Percentiles rank a stretch among this genome's conserved stretches.
Evolutionary conservation across 441 rosid genomes (phyloP).

Genomic region (Brassica hybrid): DNA sequence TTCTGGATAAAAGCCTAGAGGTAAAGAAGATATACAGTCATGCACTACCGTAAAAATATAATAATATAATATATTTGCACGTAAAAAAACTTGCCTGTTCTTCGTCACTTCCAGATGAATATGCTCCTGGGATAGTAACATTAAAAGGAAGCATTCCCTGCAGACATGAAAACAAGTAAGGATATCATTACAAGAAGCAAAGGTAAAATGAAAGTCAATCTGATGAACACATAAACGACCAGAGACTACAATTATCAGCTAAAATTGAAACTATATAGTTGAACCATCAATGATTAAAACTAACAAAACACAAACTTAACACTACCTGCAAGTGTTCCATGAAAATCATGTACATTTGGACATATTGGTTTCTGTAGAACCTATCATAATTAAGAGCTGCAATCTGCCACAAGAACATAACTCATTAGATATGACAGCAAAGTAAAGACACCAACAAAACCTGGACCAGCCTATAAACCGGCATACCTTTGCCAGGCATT

Average conservation of each 20-base stretch:
- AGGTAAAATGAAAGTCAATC: constrained; percentile 1
- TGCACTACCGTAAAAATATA: not conserved
- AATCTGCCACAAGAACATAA: constrained; percentile 59
- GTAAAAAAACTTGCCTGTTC: constrained; percentile 72
- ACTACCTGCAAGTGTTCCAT: constrained; percentile 80
- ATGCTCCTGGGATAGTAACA: constrained; percentile 86
- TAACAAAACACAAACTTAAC: not conserved
- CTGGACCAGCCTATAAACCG: not conserved
- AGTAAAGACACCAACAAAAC: constrained; percentile 1
- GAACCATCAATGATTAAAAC: not conserved
- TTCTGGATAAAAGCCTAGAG: constrained; percentile 98
- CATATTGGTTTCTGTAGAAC: constrained; percentile 77
- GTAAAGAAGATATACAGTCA: constrained; percentile 21
- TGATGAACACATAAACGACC: not conserved
- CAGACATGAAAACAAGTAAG: constrained; percentile 21
- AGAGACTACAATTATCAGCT: not conserved
- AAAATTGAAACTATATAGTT: not conserved
- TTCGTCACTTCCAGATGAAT: constrained; percentile 80
- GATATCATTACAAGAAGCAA: not conserved
- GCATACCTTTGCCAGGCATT: constrained; percentile 94
- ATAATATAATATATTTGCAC: constrained; percentile 2
- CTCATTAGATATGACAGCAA: constrained; percentile 1
- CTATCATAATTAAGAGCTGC: constrained; percentile 93
- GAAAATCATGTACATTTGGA: constrained; percentile 80
- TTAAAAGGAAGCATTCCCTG: constrained; percentile 70